Conservation (phyloP, 768 basidiomycete species). For the Cystofilobasidium bisporidii region DNA sequence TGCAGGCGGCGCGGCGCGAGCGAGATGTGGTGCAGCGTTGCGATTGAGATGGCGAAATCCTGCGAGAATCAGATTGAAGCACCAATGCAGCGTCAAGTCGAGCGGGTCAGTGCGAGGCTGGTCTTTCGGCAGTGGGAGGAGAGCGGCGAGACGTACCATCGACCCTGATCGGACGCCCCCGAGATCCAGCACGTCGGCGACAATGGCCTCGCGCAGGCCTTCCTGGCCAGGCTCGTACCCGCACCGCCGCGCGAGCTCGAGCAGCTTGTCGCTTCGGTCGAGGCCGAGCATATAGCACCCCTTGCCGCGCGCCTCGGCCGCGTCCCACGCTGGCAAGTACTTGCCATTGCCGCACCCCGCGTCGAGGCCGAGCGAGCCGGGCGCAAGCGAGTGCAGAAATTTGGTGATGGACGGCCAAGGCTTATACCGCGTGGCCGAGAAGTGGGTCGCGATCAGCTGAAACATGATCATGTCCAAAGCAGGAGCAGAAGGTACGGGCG, state of each 20-base stretch:
- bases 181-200: slow-evolving; percentile 10
- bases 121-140: too few relatives aligned
- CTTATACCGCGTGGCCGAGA: slow-evolving; percentile 85
- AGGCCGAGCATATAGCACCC: slow-evolving; percentile 59
- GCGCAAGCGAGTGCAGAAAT: slow-evolving; percentile 61
- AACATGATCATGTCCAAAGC: too few relatives aligned
- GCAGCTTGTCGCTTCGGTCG: slow-evolving; percentile 68
- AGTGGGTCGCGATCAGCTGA: slow-evolving; percentile 64
- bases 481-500: neutral
- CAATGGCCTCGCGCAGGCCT: slow-evolving; percentile 1
- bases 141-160: slow-evolving; percentile 51
- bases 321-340: slow-evolving; percentile 66
- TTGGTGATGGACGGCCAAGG: slow-evolving; percentile 79
- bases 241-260: slow-evolving; percentile 63
- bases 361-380: slow-evolving; percentile 80
- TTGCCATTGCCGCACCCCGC: slow-evolving; percentile 97
- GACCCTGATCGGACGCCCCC: slow-evolving; percentile 22
- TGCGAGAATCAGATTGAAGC: too few relatives aligned
- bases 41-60: slow-evolving; percentile 96
- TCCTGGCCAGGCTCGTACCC: slow-evolving; percentile 38
- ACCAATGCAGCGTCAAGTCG: too few relatives aligned
- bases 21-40: slow-evolving; percentile 91
- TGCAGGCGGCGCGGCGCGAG: slow-evolving; percentile 61
- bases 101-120: too few relatives aligned
- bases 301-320: slow-evolving; percentile 42